Base-by-base conservation (phyloP, 2,329 filamentous ascomycete genomes). In the Alternaria sp. region DNA sequence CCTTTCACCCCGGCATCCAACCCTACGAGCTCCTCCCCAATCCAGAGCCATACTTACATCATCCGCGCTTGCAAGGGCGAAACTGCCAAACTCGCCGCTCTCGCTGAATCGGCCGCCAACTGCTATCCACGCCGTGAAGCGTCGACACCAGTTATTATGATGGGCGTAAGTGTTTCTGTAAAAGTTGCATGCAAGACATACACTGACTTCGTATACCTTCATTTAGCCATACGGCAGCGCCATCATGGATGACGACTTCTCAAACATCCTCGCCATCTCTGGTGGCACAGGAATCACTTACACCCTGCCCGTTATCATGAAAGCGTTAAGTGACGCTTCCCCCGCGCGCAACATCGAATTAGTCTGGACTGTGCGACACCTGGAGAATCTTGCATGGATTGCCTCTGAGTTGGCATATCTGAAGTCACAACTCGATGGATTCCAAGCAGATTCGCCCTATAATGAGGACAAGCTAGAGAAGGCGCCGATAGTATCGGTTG, bases 271-370 rank as follows among this genome's bases (percentile, higher is more conserved):
- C 36, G 51, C 57, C 27, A 36, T 59, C 14, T 54, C 57, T 10
- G 57, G 57, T 4, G 57, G 57, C 20, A 59, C 57, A 8, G 57
- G 57, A 6, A 59, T 59, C 2, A 59, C 57, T n/a, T 59, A 59
- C 28, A 55, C 51, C 1, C 34, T 59, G 3, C 57, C 57, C 11
- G 43, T 55, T 12, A 50, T 55, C 57, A 59, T 59, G 10, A 27
- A 41, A 16, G 57, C 57, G 5, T 45, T 59, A 20, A 43, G 32
- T 2, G 27, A 54, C 4, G 12, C 34, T 2, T 59, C 57, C 2
- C 57, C 57, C 5, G 51, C 51, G 16, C 44, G 43, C 44, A 59
- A 59, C 44, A 59, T 59, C 27, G 50, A 59, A 40, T 14, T 59
- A 20, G 34, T 59, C 36, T 59, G 57, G 57, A 55, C 51, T 30